These are phyloP conservation scores for Komagataella pastoris DNA, from an alignment of 805 yeast species.

Conservation along the genomic window DNA sequence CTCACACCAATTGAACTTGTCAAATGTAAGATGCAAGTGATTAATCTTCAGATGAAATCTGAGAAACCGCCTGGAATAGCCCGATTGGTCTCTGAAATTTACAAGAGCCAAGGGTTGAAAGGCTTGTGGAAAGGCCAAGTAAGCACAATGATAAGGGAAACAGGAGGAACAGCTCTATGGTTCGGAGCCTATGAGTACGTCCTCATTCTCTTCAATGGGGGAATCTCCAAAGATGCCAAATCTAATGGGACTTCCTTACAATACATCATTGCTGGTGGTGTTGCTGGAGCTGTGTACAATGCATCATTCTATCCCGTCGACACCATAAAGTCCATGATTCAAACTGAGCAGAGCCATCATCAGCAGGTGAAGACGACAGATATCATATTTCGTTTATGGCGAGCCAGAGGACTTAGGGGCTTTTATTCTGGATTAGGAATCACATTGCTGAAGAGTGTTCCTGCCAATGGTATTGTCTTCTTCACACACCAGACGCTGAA, in stretches of 20 bases:
- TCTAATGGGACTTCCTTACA: conserved; percentile 30
- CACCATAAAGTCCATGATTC: conserved; percentile 79
- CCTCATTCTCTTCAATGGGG: conserved; percentile 20
- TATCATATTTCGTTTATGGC: conserved; percentile 26
- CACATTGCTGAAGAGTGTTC: conserved; percentile 69
- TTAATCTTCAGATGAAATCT: conserved; percentile 17
- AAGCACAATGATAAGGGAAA: conserved; percentile 70
- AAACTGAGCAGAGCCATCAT: conserved; percentile 32
- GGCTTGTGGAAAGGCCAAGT: conserved; percentile 87
- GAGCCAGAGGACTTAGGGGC: conserved; percentile 49
- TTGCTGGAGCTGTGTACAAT: conserved; percentile 77
- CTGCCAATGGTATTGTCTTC: conserved; percentile 84
- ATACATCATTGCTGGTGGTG: conserved; percentile 65
- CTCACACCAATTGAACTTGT: conserved; percentile 87
- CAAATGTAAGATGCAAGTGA: conserved; percentile 81
- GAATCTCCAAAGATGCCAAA: conserved; percentile 5
- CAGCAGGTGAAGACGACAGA: conserved; percentile 11
- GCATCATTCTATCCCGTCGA: conserved; percentile 79
- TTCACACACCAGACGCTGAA: conserved; percentile 60
- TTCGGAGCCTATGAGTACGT: conserved; percentile 74
- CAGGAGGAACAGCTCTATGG: conserved; percentile 90
- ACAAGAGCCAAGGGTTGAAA: conserved; percentile 34
- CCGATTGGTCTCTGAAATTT: conserved; percentile 26
- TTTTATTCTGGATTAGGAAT: conserved; percentile 80
- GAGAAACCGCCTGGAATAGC: conserved; percentile 17